Base-by-base conservation (phyloP, 2,329 filamentous ascomycete genomes). In the Amylocarpus encephaloides region DNA sequence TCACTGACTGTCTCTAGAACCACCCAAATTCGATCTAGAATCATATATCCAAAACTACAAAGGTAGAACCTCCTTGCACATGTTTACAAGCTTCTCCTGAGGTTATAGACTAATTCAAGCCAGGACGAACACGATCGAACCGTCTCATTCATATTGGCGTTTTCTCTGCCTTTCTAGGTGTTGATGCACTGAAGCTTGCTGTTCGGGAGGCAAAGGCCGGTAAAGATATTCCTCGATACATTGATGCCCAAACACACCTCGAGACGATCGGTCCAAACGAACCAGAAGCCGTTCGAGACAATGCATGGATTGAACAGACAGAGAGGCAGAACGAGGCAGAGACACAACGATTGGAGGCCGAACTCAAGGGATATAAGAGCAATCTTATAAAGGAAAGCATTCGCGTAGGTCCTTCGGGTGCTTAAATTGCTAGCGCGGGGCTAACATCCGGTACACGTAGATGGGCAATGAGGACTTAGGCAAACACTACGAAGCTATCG, bases 361-460 rank as follows among this genome's bases (percentile, higher is more conserved):
- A 97, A 68, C 74, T 98, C 16, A 91, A 90, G 67, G 85, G 85
- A 1, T 97, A 97, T 69, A 95, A 93, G 70, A 95, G 96, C 66
- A 98, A 97, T 62, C 72, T 97, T 39, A 90, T 98, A 62, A 95
- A 96, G 67, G 93, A 98, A 71, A 96, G 90, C 71, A 95, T 97
- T 62, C 73, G 91, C 59, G 90, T 94, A 74, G 50, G 78, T 36
- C 16, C 13, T 6, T 22, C 7, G 9, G 13, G 19, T n/a, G 36
- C 12, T 2, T 41, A 53, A 48, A 7, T 15, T 3, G 6, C 34
- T 39, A 33, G 22, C 12, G 16, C n/a, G 2, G 26, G n/a, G 12
- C 30, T 44, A 34, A 34, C 22, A 19, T 46, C 29, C 19, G 39
- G 22, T 26, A 7, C 41, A 41, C 40, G 15, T 59, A 95, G 88